These are phyloP conservation scores for Xerocomellus amylosporus DNA, from an alignment of 768 basidiomycete genomes.

Conservation along the genomic window DNA sequence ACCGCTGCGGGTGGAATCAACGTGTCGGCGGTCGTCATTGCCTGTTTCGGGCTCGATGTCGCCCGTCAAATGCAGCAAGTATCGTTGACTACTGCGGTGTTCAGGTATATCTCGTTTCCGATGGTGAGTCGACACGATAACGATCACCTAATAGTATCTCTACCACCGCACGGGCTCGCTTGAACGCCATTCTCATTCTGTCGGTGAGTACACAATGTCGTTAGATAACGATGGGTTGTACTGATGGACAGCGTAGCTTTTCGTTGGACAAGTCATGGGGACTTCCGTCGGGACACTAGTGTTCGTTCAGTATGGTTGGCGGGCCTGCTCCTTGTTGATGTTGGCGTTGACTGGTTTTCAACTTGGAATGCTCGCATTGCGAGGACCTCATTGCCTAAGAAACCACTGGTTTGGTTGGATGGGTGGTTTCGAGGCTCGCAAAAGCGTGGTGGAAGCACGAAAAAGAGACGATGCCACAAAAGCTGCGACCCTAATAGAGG, in stretches of 20 bases:
- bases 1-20: constrained; percentile 66
- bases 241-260: constrained; percentile 36
- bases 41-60: constrained; percentile 68
- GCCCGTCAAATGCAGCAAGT: constrained; percentile 76
- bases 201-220: constrained; percentile 41
- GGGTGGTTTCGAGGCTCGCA: constrained; percentile 50
- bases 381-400: constrained; percentile 60
- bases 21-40: constrained; percentile 67
- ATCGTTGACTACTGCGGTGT: constrained; percentile 57
- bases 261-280: constrained; percentile 82
- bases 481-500: not conserved
- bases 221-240: not conserved
- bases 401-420: constrained; percentile 62
- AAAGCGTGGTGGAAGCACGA: constrained; percentile 31
- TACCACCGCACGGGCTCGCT: constrained; percentile 55
- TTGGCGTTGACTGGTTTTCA: constrained; percentile 58
- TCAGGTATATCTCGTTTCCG: constrained; percentile 39
- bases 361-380: constrained; percentile 52
- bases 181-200: constrained; percentile 76
- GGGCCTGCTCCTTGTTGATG: constrained; percentile 57
- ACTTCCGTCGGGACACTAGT: constrained; percentile 71
- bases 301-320: constrained; percentile 71
- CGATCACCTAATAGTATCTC: constrained; percentile 28
- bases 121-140: constrained; percentile 24
- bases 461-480: not conserved